phyloP scores from a whole-genome alignment of 2,329 filamentous ascomycete genomes.

The Aspergillus candidus region DNA sequence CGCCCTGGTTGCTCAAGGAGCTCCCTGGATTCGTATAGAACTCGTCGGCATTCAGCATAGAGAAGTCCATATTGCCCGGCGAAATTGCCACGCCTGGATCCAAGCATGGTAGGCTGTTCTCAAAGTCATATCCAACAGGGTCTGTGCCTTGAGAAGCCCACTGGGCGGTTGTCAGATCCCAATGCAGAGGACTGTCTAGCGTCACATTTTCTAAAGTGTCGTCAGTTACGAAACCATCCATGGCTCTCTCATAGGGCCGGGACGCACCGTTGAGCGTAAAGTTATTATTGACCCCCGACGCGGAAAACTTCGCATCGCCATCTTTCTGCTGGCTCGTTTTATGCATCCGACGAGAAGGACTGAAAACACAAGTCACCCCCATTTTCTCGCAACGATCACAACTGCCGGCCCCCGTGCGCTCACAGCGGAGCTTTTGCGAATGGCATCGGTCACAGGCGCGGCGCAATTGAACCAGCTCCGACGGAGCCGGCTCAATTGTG shows the following conservation, averaged over 20 bases:
- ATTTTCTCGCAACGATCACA: background rate
- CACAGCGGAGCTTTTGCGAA: background rate
- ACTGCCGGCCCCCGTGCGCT: background rate
- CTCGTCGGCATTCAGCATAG: background rate
- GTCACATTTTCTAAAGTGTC: background rate
- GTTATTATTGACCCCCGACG: no score
- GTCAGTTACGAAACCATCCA: background rate
- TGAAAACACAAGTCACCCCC: background rate
- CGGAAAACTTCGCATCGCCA: background rate
- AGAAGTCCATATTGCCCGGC: background rate
- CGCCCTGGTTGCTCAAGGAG: background rate
- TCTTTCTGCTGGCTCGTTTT: background rate
- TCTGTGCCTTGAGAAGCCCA: background rate
- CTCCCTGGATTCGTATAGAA: background rate
- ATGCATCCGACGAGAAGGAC: background rate
- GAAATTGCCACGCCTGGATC: background rate
- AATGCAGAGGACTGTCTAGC: background rate
- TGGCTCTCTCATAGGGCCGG: background rate
- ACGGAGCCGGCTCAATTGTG: background rate
- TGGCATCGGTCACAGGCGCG: constrained; percentile 1
- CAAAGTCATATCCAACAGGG: background rate
- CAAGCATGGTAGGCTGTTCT: background rate
- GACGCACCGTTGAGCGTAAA: no score
- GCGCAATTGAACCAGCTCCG: background rate
- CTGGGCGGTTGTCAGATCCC: background rate